Conservation (phyloP, 495 filamentous ascomycete genomes). For the Aspergillus avenaceus region DNA sequence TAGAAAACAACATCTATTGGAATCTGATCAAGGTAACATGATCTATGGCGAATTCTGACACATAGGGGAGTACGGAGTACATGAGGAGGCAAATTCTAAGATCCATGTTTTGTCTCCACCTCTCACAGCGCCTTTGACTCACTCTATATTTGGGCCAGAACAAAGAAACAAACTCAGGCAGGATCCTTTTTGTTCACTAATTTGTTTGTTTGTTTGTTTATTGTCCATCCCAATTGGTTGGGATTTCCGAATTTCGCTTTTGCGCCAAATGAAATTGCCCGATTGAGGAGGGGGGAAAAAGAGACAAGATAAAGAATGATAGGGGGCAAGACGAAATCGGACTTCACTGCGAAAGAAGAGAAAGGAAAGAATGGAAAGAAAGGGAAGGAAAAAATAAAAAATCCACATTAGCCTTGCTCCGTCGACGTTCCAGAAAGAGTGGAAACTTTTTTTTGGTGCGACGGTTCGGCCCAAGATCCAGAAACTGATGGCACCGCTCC, state of each 20-base stretch:
- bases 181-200: not conserved
- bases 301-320: not conserved
- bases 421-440: slow-evolving; percentile 21
- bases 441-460: slow-evolving; percentile 17
- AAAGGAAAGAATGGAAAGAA: not conserved
- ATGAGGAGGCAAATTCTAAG: not conserved
- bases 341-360: not conserved
- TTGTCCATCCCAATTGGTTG: not conserved
- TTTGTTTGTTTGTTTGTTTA: too few species aligned
- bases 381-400: not conserved
- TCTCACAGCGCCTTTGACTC: slow-evolving; percentile 2
- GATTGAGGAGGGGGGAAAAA: not conserved
- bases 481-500: slow-evolving; percentile 11
- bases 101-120: not conserved
- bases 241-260: not conserved
- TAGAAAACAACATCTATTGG: not conserved
- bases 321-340: slow-evolving; percentile 1
- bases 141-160: not conserved
- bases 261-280: not conserved
- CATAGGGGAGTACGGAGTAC: too few species aligned
- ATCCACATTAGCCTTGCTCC: not conserved
- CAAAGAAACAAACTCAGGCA: not conserved
- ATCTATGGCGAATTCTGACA: not conserved
- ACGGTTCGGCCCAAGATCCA: slow-evolving; percentile 23
- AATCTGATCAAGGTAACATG: not conserved